These are phyloP conservation scores for Allantophomopsis lycopodina DNA, from an alignment of 2,329 filamentous ascomycete species.

Conservation along the genomic window DNA sequence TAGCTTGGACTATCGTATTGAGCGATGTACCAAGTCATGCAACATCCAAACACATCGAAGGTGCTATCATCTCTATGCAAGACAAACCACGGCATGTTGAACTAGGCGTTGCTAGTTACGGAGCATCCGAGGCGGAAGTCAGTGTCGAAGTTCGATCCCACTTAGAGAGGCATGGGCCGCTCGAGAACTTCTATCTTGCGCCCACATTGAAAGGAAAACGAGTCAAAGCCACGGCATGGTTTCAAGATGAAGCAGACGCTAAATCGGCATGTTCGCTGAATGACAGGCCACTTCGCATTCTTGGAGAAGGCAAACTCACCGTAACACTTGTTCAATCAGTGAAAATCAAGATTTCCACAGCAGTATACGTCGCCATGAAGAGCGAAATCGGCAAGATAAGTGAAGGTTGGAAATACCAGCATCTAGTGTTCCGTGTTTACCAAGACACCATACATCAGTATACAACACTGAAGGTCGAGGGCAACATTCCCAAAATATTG, in stretches of 20 bases:
- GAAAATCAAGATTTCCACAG: constrained; percentile 22
- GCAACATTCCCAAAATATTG: constrained; percentile 17
- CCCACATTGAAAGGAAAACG: constrained; percentile 8
- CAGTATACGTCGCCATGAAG: constrained; percentile 20
- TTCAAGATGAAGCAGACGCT: constrained; percentile 23
- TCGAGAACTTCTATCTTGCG: constrained; percentile 21
- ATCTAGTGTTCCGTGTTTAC: constrained; percentile 16
- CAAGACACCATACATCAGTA: constrained; percentile 11
- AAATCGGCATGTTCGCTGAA: constrained; percentile 20
- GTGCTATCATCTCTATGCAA: constrained; percentile 3
- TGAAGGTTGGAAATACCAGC: constrained; percentile 16
- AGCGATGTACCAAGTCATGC: constrained; percentile 8
- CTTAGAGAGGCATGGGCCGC: constrained; percentile 12
- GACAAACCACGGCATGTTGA: constrained; percentile 8
- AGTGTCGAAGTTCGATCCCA: constrained; percentile 6
- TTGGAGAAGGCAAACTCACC: constrained; percentile 19
- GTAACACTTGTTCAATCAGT: constrained; percentile 22
- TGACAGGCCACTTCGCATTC: constrained; percentile 16
- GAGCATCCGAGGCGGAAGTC: constrained; percentile 6
- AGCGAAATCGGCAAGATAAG: constrained; percentile 14
- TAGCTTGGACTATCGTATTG: constrained; percentile 11
- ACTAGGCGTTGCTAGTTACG: constrained; percentile 6
- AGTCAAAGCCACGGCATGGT: constrained; percentile 24
- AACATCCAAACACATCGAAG: constrained; percentile 7
- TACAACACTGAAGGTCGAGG: constrained; percentile 23